Evolutionary conservation across 805 yeast genomes (phyloP).

Genomic region (Sugiyamaella lignohabitans): DNA sequence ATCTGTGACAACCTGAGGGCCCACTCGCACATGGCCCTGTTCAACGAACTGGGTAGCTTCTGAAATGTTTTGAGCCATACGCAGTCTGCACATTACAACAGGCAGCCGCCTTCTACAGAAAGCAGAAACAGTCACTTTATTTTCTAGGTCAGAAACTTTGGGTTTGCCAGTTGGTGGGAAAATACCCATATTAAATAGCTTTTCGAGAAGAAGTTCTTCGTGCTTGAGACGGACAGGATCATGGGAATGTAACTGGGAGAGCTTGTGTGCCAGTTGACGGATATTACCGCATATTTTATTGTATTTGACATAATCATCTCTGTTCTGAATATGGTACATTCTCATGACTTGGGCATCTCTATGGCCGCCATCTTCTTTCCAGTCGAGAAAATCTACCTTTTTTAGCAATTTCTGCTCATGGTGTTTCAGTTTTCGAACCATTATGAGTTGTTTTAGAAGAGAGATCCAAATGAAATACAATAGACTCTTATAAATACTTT

Average conservation of each 20-base stretch:
- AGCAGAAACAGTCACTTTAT: slow-evolving; percentile 86
- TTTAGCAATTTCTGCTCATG: slow-evolving; percentile 92
- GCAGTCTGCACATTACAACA: slow-evolving; percentile 87
- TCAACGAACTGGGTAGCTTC: slow-evolving; percentile 91
- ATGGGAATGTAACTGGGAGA: slow-evolving; percentile 76
- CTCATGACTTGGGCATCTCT: slow-evolving; percentile 96
- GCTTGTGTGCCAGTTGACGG: slow-evolving; percentile 76
- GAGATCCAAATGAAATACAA: too few relatives aligned
- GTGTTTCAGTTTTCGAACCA: slow-evolving; percentile 65
- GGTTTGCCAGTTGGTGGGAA: slow-evolving; percentile 56
- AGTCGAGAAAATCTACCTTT: slow-evolving; percentile 93
- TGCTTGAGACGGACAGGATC: slow-evolving; percentile 86
- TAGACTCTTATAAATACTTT: neutral
- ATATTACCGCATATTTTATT: slow-evolving; percentile 90
- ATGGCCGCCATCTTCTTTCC: slow-evolving; percentile 96
- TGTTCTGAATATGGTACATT: slow-evolving; percentile 84
- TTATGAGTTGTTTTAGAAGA: too few relatives aligned
- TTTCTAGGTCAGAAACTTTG: slow-evolving; percentile 87
- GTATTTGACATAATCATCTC: slow-evolving; percentile 94
- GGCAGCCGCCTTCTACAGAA: slow-evolving; percentile 88
- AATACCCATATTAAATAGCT: slow-evolving; percentile 82
- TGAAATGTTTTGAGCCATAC: slow-evolving; percentile 82
- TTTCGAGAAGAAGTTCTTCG: slow-evolving; percentile 81
- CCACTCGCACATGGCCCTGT: slow-evolving; percentile 97
- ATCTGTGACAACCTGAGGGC: slow-evolving; percentile 92